These are phyloP conservation scores for Agaricus blazei DNA, from an alignment of 768 basidiomycete species.

Conservation along the genomic window DNA sequence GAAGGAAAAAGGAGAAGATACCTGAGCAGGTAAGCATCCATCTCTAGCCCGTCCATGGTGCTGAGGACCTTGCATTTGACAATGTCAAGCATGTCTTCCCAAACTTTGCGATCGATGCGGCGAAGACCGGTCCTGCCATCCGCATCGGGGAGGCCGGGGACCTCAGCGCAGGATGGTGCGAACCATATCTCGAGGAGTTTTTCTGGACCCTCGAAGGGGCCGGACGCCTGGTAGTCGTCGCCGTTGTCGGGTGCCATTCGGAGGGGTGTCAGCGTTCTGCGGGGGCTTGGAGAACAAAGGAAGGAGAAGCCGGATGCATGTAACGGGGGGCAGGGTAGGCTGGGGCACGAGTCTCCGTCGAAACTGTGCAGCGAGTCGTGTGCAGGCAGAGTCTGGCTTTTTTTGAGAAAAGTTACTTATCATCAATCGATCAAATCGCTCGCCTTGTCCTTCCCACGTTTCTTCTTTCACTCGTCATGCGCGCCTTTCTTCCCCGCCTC, in stretches of 20 bases:
- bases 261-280: constrained; percentile 45
- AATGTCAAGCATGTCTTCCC: constrained; percentile 97
- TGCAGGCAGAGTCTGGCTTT: too few species aligned
- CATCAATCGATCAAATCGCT: too few species aligned
- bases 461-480: constrained; percentile 3
- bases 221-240: constrained; percentile 31
- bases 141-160: constrained; percentile 38
- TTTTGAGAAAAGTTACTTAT: too few species aligned
- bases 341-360: constrained; percentile 5
- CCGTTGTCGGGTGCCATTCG: constrained; percentile 27
- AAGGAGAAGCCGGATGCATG: constrained; percentile 35
- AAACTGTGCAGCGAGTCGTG: neutral
- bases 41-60: constrained; percentile 81
- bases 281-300: constrained; percentile 16
- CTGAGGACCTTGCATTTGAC: constrained; percentile 96
- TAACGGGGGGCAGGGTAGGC: constrained; percentile 17
- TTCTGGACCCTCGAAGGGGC: constrained; percentile 90
- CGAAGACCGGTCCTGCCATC: constrained; percentile 67
- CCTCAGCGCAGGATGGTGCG: constrained; percentile 63
- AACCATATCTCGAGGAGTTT: constrained; percentile 98
- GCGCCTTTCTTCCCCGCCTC: constrained; percentile 28
- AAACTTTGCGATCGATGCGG: constrained; percentile 65
- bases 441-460: neutral
- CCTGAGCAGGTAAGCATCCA: constrained; percentile 96
- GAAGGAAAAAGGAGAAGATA: constrained; percentile 30